phyloP scores from a whole-genome alignment of 331 rosid species.

The Stylosanthes scabra region DNA sequence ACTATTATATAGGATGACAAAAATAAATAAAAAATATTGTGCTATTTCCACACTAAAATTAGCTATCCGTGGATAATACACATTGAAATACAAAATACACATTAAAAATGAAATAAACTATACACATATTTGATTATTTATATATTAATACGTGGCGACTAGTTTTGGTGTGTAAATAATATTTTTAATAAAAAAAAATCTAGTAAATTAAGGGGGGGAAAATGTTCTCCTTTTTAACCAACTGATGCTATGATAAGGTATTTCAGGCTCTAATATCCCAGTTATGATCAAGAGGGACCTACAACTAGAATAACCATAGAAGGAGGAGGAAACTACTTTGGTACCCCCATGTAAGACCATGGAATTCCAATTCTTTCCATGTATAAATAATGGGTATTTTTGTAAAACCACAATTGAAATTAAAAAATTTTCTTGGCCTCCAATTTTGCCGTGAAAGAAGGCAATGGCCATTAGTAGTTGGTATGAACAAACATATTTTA shows the following conservation, averaged over 20 bases:
- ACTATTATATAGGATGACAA: slow-evolving; percentile 8
- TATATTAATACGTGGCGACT: too few species aligned
- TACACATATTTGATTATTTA: too few species aligned
- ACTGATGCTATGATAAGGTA: slow-evolving; percentile 41
- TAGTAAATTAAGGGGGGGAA: not conserved
- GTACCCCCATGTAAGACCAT: slow-evolving; percentile 30
- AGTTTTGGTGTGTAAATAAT: too few species aligned
- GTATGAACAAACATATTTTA: slow-evolving; percentile 22
- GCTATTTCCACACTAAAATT: too few species aligned
- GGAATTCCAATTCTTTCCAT: not conserved
- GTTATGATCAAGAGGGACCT: slow-evolving; percentile 53
- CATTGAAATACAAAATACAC: too few species aligned
- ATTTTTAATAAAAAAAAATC: too few species aligned
- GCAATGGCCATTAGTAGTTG: slow-evolving; percentile 46
- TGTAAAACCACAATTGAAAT: slow-evolving; percentile 35
- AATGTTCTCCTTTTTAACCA: slow-evolving; percentile 34
- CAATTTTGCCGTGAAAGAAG: slow-evolving; percentile 75
- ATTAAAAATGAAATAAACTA: too few species aligned
- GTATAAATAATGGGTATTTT: slow-evolving; percentile 33
- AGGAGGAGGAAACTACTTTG: slow-evolving; percentile 40
- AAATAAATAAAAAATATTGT: not conserved
- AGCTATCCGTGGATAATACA: too few species aligned
- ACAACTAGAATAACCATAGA: slow-evolving; percentile 32
- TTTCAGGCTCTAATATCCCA: slow-evolving; percentile 46
- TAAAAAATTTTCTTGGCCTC: slow-evolving; percentile 37